These are phyloP conservation scores for Lentinula sp. DNA, from an alignment of 768 basidiomycete species.

Conservation along the genomic window DNA sequence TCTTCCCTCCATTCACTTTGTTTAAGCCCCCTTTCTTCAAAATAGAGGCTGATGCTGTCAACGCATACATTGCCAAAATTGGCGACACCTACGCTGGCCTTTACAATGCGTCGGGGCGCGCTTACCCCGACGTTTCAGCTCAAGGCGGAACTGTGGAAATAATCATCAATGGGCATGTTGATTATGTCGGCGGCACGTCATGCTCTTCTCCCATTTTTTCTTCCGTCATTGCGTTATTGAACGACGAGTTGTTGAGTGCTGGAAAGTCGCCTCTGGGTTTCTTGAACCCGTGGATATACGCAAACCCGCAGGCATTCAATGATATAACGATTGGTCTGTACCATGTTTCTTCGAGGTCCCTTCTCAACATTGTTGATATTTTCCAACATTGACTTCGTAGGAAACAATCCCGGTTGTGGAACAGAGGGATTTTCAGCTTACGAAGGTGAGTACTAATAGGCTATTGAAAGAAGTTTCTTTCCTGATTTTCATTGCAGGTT, in stretches of 20 bases:
- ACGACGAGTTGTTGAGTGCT: conserved; percentile 30
- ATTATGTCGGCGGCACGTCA: conserved; percentile 35
- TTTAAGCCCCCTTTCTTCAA: neutral
- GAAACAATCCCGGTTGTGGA: conserved; percentile 3
- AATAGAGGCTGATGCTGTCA: conserved; percentile 28
- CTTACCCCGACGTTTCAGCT: conserved; percentile 17
- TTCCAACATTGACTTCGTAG: neutral
- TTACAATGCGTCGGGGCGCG: conserved; percentile 33
- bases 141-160: conserved; percentile 16
- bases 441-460: neutral
- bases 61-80: conserved; percentile 19
- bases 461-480: neutral
- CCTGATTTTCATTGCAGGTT: neutral
- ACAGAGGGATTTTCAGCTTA: neutral
- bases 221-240: conserved; percentile 37
- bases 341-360: neutral
- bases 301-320: conserved; percentile 5
- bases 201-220: conserved; percentile 44
- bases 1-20: neutral
- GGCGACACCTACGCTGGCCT: conserved; percentile 32
- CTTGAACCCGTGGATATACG: conserved; percentile 5
- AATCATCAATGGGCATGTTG: conserved; percentile 19
- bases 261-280: conserved; percentile 14
- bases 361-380: neutral
- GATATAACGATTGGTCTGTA: neutral